Evolutionary conservation across 495 filamentous ascomycete species (phyloP), one percentile per base, ranked within the genome.

Genomic region (Penicillium turbatum): DNA sequence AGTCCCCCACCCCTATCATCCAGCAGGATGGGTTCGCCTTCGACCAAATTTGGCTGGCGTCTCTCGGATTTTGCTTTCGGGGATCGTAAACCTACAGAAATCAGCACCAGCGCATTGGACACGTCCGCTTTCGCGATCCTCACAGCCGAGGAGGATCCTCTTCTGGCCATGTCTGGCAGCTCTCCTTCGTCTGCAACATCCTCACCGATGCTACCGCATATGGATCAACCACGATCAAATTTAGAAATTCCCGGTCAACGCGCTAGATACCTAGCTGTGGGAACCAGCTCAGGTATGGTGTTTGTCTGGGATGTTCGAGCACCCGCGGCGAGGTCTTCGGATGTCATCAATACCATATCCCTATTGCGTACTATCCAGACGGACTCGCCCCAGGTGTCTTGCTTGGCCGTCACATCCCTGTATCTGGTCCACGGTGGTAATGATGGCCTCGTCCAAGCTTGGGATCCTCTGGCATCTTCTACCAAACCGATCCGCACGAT

Each of bases 361-460:
- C 89, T 93, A 3, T 64, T 96, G 16, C 81, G 89, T 15, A 77
- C 88, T 39, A 95, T 98, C 48, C 83, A 92, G 54, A 97, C 93
- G 0, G 90, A 96, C 21, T 97, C 93, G 0, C 92, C 93, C 0
- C 79, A 89, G 59, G 83, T 98, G 10, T 86, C 92, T 9, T 89
- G 82, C 57, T 69, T 98, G n/a, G 93, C 86, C 6, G 65, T 96
- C 17, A 89, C 91, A 2, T 90, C 91, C 10, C 76, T 97, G 7
- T 90, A 92, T 61, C 69, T 98, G 24, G 86, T 97, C 1, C 90
- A 96, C 67, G 93, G 93, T 26, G 93, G 93, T 38, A 95, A 88
- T 57, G 93, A 98, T 67, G 92, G 93, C 9, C 81, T 97, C 7
- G 92, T 97, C 7, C 93, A 97, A 64, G 88, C 90, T 6, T 98